Evolutionary conservation across 768 basidiomycete species (phyloP).

Genomic region (Russula ochroleuca): DNA sequence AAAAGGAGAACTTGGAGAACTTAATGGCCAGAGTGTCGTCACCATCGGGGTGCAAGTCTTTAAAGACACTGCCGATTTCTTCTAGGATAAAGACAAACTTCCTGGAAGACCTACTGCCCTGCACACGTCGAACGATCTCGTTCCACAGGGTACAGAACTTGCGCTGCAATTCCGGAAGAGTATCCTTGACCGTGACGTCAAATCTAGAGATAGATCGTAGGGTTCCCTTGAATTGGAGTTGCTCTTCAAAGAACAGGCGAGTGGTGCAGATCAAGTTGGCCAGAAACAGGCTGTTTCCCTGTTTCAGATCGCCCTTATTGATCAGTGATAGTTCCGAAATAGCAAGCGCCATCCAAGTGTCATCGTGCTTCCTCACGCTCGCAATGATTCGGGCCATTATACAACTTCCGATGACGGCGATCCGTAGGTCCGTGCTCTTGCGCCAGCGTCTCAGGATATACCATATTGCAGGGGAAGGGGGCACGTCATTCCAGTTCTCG

Average conservation of each 20-base stretch:
- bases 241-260: background rate
- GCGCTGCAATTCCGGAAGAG: background rate
- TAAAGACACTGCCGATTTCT: background rate
- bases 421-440: background rate
- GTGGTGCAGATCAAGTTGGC: conserved; percentile 2
- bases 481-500: background rate
- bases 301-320: background rate
- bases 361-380: background rate
- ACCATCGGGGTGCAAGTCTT: background rate
- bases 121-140: background rate
- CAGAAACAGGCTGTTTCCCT: background rate
- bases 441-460: background rate
- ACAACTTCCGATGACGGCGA: background rate
- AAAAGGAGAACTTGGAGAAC: too few species aligned
- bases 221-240: background rate
- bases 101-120: too few species aligned
- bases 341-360: background rate
- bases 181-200: background rate
- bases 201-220: background rate
- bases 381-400: background rate
- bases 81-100: background rate
- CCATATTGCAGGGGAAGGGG: background rate
- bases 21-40: too few species aligned
- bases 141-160: background rate
- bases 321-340: background rate